Base-by-base conservation (phyloP, 768 basidiomycete genomes). In the Hericium rajendrae region DNA sequence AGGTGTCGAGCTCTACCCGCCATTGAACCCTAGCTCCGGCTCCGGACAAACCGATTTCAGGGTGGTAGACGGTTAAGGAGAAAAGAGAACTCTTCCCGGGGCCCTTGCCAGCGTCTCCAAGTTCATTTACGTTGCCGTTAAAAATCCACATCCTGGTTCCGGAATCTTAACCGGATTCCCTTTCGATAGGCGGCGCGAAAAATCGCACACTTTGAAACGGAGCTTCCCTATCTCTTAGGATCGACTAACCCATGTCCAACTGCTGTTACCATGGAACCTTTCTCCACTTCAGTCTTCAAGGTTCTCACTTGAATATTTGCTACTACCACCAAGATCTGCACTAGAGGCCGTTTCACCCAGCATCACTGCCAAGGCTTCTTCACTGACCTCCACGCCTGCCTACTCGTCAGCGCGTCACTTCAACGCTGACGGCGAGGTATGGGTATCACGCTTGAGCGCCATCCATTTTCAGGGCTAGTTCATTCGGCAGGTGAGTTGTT, bases 401-500 rank as follows among this genome's bases (percentile, higher is more conserved):
- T 84, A 83, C 82, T 85, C 82, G 78, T 83, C 76, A 78, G 77
- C 73, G 78, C 80, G 69, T 85, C 81, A 80, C 77, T 80, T 74
- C 70, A 81, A 82, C 81, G 74, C 80, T 78, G 78, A 84, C 79
- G 82, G 85, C 75, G 82, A 83, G 81, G 85, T 86, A 81, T 86
- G 82, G 85, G 85, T 85, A 82, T 79, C 79, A 84, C 81, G 78
- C 83, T 86, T 85, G 79, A 87, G 85, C 84, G 84, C 85, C 85
- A 86, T 86, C 85, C 84, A 86, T 86, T 86, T 86, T 86, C 82
- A 86, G 83, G 85, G 85, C 84, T 84, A 86, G 84, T 86, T 85
- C 80, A 84, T 88, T 88, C 83, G 82, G 85, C 85, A 85, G 85
- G 84, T 86, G 83, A 86, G 84, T 86, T 85, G 83, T 85, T 84